Base-by-base conservation (phyloP, 1,284 basidiomycete genomes). In the Prillingera fragicola region DNA sequence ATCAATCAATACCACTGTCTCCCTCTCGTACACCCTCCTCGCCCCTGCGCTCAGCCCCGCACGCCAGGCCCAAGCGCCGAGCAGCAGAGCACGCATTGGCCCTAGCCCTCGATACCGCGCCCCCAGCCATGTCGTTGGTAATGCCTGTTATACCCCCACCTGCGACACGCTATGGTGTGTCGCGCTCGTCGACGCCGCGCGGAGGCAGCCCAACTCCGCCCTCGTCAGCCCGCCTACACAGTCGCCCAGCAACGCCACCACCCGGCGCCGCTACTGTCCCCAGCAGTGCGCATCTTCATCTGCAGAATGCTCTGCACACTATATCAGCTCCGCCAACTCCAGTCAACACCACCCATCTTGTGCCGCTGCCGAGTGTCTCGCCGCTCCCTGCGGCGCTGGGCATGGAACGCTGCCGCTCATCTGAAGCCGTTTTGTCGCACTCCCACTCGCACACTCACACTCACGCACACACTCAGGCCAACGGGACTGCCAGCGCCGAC, bases 311-410 rank as follows among this genome's bases (percentile, higher is more conserved):
- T 23, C 41, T 46, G 36, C 45, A 52, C 33, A 60, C 67, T 3
- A 60, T 69, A 33, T 67, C 65, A 7, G 67, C 67, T 3, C 67
- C 67, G 10, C 57, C 60, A 1, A 69, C 67, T 10, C 67, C 67
- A 1, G 60, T 69, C 31, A 67, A 55, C 15, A 53, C 64, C 5
- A 69, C 65, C 3, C 67, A 69, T 42, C 45, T 64, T 5, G 40
- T 64, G 12, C 59, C 54, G 18, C 48, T 44, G 19, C 40, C 21
- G 36, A 32, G 13, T 25, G 33, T 10, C 25, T 39, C 63, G 5
- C 63, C 63, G 12, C 63, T 63, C 10, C 63, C 63, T 2, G 46
- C 38, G 23, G 45, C 42, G 21, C 32, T 41, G 9, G 55, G 56
- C 15, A 67, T 69, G 67, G 67, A 67, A 38, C 44, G 67, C 33